Conservation (phyloP, 441 rosid species). For the Pelargonium australe region DNA sequence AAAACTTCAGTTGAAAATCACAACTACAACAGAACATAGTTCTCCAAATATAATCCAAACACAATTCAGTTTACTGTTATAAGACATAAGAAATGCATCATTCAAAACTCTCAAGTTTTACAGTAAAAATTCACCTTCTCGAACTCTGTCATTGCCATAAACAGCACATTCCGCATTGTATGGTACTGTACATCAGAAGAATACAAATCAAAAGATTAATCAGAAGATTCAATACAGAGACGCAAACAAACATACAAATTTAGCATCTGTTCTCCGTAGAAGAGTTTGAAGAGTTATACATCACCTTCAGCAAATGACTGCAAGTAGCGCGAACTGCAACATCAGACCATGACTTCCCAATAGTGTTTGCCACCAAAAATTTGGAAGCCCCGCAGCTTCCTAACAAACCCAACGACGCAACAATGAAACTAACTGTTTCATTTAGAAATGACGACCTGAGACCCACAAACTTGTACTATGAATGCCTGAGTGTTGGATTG, state of each 20-base stretch:
- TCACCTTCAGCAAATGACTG: slow-evolving; percentile 64
- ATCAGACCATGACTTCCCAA: slow-evolving; percentile 62
- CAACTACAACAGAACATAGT: background rate
- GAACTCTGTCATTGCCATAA: slow-evolving; percentile 71
- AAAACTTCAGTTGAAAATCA: too few species aligned
- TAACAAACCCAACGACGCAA: slow-evolving; percentile 47
- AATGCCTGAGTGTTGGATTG: too few species aligned
- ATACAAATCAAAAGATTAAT: slow-evolving; percentile 1
- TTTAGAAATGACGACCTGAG: slow-evolving; percentile 63
- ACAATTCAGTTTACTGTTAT: too few species aligned
- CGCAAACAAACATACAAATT: background rate
- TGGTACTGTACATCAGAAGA: slow-evolving; percentile 49
- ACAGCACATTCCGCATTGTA: slow-evolving; percentile 55
- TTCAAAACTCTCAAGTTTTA: background rate
- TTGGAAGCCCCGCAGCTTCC: slow-evolving; percentile 42
- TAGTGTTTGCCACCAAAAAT: slow-evolving; percentile 36
- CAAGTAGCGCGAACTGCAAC: slow-evolving; percentile 57
- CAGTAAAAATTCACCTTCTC: slow-evolving; percentile 39
- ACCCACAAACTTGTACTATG: slow-evolving; percentile 20
- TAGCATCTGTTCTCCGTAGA: background rate
- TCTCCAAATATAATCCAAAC: background rate
- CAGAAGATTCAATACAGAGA: background rate
- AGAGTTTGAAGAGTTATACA: background rate
- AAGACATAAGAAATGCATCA: background rate
- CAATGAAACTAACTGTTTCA: slow-evolving; percentile 34